Evolutionary conservation across 371 early-diverging fungal genomes (phyloP), one percentile per base, ranked within the genome.

Genomic region (Mortierella sp.): DNA sequence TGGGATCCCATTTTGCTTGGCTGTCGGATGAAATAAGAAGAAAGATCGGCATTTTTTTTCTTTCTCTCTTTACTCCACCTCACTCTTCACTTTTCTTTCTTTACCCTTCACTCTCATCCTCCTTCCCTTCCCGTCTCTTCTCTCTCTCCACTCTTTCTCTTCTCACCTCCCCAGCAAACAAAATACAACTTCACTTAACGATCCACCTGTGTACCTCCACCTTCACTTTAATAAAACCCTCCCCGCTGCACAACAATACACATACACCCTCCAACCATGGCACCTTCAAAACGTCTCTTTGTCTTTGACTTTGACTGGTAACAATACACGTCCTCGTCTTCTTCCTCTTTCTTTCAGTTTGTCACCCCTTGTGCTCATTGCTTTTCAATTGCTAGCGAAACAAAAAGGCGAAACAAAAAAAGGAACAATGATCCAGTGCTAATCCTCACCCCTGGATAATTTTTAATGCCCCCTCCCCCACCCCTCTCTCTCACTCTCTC

Each of bases 251-350:
- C 28, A 28, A 5, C 28, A 31, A 64, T 64, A 61, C 31, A 64
- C 31, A 64, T 31, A 16, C 34, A 64, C 34, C 48, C 24, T 44
- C 31, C 19, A 50, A 16, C 53, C 19, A 71, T 79, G 80, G 44
- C 75, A 16, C 64, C 75, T 11, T 61, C 72, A 31, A 78, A 78
- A 26, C 78, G 86, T 5, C 81, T 95, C 43, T 89, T 92, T 48
- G 92, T 94, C 16, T 94, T 95, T 84, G 95, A 95, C 83, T 95
- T 95, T 86, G 95, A 95, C 90, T 94, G 93, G 92, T 92, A 59
- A 59, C 31, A 14, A 90, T 31, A 44, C n/a, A 5, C 34, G 2
- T 40, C 43, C 43, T 31, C 21, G 1, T 24, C 31, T 21, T 24
- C 53, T 8, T 72, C 31, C 16, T 61, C 5, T 1, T 10, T 6